Conservation (phyloP, 768 basidiomycete genomes). For the Exsudoporus frostii region DNA sequence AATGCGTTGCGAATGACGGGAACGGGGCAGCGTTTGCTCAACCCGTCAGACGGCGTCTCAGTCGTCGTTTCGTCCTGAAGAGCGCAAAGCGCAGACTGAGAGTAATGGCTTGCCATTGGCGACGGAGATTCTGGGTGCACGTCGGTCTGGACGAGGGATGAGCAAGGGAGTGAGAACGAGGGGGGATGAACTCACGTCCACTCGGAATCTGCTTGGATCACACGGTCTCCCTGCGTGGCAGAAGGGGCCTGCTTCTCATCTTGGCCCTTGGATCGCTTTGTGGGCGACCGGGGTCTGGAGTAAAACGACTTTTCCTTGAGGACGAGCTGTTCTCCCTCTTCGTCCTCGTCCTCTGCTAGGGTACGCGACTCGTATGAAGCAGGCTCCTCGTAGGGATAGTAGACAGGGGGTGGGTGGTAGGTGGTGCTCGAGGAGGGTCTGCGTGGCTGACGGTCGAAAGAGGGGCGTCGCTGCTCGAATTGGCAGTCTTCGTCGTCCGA, state of each 20-base stretch:
- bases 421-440: constrained; percentile 24
- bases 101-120: constrained; percentile 60
- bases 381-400: constrained; percentile 29
- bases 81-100: constrained; percentile 56
- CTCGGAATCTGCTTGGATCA: constrained; percentile 23
- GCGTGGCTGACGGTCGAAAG: constrained; percentile 21
- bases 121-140: constrained; percentile 49
- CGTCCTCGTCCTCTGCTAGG: constrained; percentile 26
- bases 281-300: constrained; percentile 19
- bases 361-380: constrained; percentile 30
- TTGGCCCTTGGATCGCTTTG: constrained; percentile 11
- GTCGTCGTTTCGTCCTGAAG: constrained; percentile 48
- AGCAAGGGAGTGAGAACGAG: background rate
- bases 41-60: constrained; percentile 29
- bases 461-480: constrained; percentile 9
- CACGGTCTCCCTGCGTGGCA: constrained; percentile 2
- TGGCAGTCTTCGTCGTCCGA: constrained; percentile 29
- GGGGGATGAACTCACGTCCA: constrained; percentile 30
- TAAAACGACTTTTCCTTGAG: constrained; percentile 27
- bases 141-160: constrained; percentile 44
- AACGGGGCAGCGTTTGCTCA: constrained; percentile 11
- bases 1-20: constrained; percentile 11
- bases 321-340: constrained; percentile 19
- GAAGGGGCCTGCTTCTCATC: constrained; percentile 18
- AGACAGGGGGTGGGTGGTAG: constrained; percentile 21